A percentile compares a stretch with the other conserved stretches of the same genome.
Conservation (phyloP, 257 asterid species). For the Solanum stenotomum region DNA sequence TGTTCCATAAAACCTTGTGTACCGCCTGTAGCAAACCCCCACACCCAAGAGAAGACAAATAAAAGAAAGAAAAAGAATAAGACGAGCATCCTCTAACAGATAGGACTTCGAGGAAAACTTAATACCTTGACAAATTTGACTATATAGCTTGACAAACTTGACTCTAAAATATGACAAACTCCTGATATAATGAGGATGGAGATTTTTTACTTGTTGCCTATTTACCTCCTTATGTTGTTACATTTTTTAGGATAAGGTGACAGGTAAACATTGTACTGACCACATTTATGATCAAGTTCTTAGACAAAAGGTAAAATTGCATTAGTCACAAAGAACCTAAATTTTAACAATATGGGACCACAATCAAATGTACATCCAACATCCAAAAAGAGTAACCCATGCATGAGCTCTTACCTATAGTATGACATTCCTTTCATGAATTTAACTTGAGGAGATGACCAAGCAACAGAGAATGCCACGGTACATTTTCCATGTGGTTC, state of each 20-base stretch:
- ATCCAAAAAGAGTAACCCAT: neutral
- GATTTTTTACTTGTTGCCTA: neutral
- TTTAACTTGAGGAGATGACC: conserved; percentile 96
- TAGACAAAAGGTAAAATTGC: neutral
- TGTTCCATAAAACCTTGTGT: conserved; percentile 90
- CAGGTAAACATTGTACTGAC: neutral
- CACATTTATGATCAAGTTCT: neutral
- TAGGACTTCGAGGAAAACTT: neutral
- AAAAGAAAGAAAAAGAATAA: neutral
- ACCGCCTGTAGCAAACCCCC: conserved; percentile 66
- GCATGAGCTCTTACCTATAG: conserved; percentile 44
- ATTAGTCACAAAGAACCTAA: neutral
- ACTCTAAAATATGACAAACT: neutral
- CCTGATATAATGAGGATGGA: neutral
- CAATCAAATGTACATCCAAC: neutral
- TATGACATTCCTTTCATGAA: conserved; percentile 93
- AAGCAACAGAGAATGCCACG: conserved; percentile 78
- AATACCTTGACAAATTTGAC: neutral
- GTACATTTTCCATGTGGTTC: conserved; percentile 97
- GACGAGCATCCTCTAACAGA: neutral
- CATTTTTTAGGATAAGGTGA: neutral
- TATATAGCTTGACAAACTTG: neutral
- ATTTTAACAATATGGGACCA: neutral
- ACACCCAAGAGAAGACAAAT: conserved; percentile 3
- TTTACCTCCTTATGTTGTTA: neutral